These are phyloP conservation scores for Ilex asprella DNA, from an alignment of 257 asterid species.

Conservation along the genomic window DNA sequence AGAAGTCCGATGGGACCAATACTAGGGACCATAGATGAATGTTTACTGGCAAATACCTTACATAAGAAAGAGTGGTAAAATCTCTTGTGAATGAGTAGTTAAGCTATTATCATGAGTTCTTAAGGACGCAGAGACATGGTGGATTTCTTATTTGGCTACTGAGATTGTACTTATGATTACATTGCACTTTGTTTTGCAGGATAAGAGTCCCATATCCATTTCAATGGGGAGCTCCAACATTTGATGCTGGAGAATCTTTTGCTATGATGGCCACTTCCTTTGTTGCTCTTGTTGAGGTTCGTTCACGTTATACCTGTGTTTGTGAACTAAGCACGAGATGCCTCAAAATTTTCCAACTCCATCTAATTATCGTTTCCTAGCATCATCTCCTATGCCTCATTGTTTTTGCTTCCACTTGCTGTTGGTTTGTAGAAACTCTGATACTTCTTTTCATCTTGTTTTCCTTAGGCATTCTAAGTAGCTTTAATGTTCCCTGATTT, in stretches of 20 bases:
- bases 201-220: conserved; percentile 89
- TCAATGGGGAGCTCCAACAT: conserved; percentile 96
- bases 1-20: no score
- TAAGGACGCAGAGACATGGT: no score
- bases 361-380: not conserved
- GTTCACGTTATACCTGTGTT: not conserved
- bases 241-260: conserved; percentile 87
- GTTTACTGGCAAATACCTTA: no score
- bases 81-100: no score
- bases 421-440: not conserved
- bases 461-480: no score
- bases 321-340: conserved; percentile 1
- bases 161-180: no score
- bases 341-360: not conserved
- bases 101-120: no score
- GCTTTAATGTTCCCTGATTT: no score
- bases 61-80: no score
- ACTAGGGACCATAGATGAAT: no score
- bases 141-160: no score
- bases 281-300: conserved; percentile 88
- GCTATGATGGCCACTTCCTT: conserved; percentile 96
- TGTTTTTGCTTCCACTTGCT: not conserved
- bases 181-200: conserved; percentile 38
- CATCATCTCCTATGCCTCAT: not conserved
- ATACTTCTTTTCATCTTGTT: no score